Evolutionary conservation across 305 asterid genomes (phyloP).

Genomic region (Fraxinus dipetala): DNA sequence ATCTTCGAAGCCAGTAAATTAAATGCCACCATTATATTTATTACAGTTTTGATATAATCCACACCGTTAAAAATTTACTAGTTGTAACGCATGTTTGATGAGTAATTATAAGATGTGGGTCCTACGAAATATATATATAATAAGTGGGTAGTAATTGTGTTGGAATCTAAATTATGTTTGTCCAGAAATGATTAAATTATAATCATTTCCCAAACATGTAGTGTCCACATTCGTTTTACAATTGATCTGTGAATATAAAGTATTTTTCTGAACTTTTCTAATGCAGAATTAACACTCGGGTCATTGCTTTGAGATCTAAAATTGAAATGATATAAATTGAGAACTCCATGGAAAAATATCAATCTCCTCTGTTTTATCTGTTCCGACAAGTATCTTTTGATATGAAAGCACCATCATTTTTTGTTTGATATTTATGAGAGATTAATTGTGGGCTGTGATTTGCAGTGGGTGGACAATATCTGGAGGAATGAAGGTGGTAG

Average conservation of each 20-base stretch:
- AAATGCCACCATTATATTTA: background rate
- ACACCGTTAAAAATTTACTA: background rate
- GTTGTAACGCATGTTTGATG: background rate
- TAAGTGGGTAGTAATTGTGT: background rate
- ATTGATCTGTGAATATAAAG: background rate
- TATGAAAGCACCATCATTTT: background rate
- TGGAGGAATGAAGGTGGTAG: background rate
- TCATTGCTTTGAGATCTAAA: background rate
- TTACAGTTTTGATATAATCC: background rate
- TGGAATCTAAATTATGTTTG: background rate
- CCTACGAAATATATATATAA: background rate
- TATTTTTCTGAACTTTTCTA: background rate
- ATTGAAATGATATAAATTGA: background rate
- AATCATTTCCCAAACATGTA: background rate
- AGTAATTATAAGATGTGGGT: background rate
- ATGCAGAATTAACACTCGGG: background rate
- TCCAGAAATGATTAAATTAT: background rate
- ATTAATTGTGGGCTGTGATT: background rate
- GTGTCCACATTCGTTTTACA: background rate
- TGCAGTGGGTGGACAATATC: background rate
- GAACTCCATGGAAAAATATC: background rate
- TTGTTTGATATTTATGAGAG: background rate
- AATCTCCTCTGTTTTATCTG: background rate
- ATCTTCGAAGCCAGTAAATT: background rate
- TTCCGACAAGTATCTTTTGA: background rate